phyloP scores from a whole-genome alignment of 768 basidiomycete species.

The Kwoniella europaea region DNA sequence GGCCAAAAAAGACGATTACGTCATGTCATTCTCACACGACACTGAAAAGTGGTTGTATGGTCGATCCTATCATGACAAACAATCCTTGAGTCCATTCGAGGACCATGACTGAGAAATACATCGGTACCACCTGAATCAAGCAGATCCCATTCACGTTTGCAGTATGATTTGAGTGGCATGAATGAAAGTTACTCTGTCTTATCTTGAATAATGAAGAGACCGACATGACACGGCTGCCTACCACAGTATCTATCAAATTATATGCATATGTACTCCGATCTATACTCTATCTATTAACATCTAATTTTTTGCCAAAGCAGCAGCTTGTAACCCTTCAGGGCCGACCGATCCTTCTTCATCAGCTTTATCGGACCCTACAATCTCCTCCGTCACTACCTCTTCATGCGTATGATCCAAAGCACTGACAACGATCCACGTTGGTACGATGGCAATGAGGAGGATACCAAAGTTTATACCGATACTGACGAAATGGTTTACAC shows the following conservation, averaged over 20 bases:
- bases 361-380: conserved; percentile 1
- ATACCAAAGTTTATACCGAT: conserved; percentile 45
- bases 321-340: neutral
- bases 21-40: conserved; percentile 6
- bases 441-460: conserved; percentile 27
- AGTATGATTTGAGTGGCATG: too few relatives aligned
- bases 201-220: too few relatives aligned
- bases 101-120: too few relatives aligned
- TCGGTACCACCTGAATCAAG: too few relatives aligned
- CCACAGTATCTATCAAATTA: neutral
- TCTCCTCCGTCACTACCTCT: conserved; percentile 18
- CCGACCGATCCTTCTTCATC: conserved; percentile 3
- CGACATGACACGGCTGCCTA: too few relatives aligned
- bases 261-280: neutral
- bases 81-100: too few relatives aligned
- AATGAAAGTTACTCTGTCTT: too few relatives aligned
- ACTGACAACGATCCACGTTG: conserved; percentile 39
- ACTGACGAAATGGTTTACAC: conserved; percentile 41
- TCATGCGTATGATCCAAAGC: conserved; percentile 34
- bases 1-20: conserved; percentile 6
- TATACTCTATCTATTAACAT: neutral
- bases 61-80: too few relatives aligned
- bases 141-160: too few relatives aligned
- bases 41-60: too few relatives aligned
- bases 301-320: neutral